Percentiles rank a stretch among this genome's conserved stretches.
These are phyloP conservation scores for Ogataea henricii DNA, from an alignment of 805 yeast species.

Conservation along the genomic window DNA sequence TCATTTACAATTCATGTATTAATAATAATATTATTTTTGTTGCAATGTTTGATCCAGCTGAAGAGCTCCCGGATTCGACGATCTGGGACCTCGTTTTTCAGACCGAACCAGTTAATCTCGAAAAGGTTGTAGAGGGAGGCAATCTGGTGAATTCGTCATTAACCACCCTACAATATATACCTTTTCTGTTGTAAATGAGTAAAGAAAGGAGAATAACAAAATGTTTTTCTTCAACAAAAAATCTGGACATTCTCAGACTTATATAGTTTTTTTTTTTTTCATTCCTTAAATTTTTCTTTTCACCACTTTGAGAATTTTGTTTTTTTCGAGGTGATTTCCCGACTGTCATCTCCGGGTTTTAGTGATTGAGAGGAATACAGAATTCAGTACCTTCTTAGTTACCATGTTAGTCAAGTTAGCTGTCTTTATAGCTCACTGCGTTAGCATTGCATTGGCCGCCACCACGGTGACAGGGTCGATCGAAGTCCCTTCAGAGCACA, in stretches of 20 bases:
- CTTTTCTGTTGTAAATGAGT: conserved; percentile 35
- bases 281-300: neutral
- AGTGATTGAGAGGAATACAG: too few relatives aligned
- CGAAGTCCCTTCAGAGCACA: conserved; percentile 5
- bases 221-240: conserved; percentile 5
- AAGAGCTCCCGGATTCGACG: conserved; percentile 8
- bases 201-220: conserved; percentile 25
- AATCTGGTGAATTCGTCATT: conserved; percentile 36
- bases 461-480: conserved; percentile 8
- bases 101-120: conserved; percentile 27
- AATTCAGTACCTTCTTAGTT: neutral
- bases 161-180: conserved; percentile 44
- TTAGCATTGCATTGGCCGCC: neutral
- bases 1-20: conserved; percentile 6
- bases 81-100: conserved; percentile 7
- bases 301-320: too few relatives aligned
- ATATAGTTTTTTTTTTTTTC: conserved; percentile 5
- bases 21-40: neutral
- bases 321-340: too few relatives aligned
- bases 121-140: conserved; percentile 43
- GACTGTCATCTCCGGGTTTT: too few relatives aligned
- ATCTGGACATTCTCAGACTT: neutral
- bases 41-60: conserved; percentile 19
- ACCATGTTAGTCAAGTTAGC: neutral
- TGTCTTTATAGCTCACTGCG: neutral